phyloP scores from a whole-genome alignment of 2,329 filamentous ascomycete species.

The Neofusicoccum cordaticola region DNA sequence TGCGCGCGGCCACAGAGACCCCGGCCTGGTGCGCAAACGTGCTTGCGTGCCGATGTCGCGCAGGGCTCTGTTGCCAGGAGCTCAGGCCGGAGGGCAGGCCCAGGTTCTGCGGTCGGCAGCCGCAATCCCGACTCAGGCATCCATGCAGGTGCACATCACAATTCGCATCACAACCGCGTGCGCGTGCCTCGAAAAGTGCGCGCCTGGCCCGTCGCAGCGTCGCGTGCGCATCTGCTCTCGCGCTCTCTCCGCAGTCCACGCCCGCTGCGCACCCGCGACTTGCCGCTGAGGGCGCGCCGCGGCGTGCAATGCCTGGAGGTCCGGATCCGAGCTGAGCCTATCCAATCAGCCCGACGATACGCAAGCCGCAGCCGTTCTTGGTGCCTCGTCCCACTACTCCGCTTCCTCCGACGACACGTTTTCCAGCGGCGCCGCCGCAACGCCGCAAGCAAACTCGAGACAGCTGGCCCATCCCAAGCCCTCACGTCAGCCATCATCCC shows the following conservation, averaged over 20 bases:
- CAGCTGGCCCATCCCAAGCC: neutral
- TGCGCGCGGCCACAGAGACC: neutral
- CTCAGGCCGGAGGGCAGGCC: neutral
- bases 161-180: neutral
- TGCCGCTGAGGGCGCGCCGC: conserved; percentile 1
- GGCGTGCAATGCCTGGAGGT: neutral
- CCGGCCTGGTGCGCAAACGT: neutral
- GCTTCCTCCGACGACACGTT: conserved; percentile 15
- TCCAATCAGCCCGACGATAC: conserved; percentile 4
- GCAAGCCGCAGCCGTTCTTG: conserved; percentile 9
- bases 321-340: conserved; percentile 14
- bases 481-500: neutral
- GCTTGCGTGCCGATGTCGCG: neutral
- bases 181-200: neutral
- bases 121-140: neutral
- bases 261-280: neutral
- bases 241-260: neutral
- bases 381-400: conserved; percentile 7
- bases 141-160: conserved; percentile 11
- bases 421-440: conserved; percentile 10
- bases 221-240: neutral
- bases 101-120: neutral
- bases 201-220: neutral
- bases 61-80: neutral
- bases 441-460: conserved; percentile 3